Conservation (phyloP, 164 flowering plant species). For the Aristolochia fimbriata region DNA sequence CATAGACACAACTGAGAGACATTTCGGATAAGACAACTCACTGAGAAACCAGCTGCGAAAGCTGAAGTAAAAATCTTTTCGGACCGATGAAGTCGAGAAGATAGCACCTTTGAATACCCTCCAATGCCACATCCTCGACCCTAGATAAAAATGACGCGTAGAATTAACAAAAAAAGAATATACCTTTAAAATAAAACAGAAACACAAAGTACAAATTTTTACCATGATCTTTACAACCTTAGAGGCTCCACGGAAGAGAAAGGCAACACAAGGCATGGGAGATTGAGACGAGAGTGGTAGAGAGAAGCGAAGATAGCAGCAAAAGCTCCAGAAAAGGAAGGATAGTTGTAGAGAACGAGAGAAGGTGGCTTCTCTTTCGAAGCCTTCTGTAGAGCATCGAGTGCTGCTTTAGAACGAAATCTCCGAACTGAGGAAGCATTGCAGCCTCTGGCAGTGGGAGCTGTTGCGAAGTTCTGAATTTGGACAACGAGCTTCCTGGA, state of each 20-base stretch:
- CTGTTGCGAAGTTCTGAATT: no score
- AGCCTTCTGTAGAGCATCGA: conserved; percentile 59
- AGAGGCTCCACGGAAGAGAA: conserved; percentile 74
- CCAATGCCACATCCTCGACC: conserved; percentile 52
- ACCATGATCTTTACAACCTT: conserved; percentile 23
- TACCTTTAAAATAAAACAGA: no score
- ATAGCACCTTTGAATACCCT: conserved; percentile 59
- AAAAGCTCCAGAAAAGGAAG: conserved; percentile 78
- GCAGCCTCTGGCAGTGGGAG: no score
- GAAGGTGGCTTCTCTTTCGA: conserved; percentile 39
- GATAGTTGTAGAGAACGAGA: conserved; percentile 80
- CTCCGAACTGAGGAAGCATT: conserved; percentile 3
- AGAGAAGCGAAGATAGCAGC: conserved; percentile 76
- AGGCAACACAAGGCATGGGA: conserved; percentile 66
- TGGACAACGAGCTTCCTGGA: no score
- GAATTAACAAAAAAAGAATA: background rate
- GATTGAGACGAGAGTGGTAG: conserved; percentile 55
- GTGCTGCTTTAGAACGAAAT: conserved; percentile 74
- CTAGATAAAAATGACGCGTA: conserved; percentile 17
- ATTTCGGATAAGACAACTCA: conserved; percentile 15
- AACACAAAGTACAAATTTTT: no score
- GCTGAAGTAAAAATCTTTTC: conserved; percentile 40
- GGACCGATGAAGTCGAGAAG: conserved; percentile 82
- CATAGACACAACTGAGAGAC: background rate
- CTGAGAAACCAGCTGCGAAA: conserved; percentile 34